Base-by-base conservation (phyloP, 2,329 filamentous ascomycete species). In the Botrytis aclada region DNA sequence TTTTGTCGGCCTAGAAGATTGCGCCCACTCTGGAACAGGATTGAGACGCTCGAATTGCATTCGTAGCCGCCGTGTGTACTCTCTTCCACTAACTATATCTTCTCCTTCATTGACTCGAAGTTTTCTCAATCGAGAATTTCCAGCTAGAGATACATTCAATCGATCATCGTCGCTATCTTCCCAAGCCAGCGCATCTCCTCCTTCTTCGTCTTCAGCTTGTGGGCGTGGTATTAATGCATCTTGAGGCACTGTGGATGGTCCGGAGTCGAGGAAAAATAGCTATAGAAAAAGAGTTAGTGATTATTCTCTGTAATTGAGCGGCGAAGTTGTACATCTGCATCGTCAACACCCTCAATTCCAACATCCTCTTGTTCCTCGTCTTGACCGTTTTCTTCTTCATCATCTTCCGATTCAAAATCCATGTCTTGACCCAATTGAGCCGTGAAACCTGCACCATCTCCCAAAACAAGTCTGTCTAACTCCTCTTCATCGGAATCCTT, bases 121-220 rank as follows among this genome's bases (percentile, higher is more conserved):
- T 82, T 98, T 98, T 77, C 95, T 89, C 80, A 98, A 82, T 76
- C 93, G 88, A 65, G 90, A 88, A 62, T 91, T 90, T 39, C 89
- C 88, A 5, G 93, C 92, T 56, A 99, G 86, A 22, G 95, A 98
- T 66, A 99, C 87, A 10, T 90, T 88, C 75, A 98, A 84, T 71
- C 93, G 88, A 80, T 98, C 96, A 80, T 99, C 96, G 79, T 99
- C 96, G 82, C 95, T 98, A 81, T 99, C 96, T 77, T 95, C 90
- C 96, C 96, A 99, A 1, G 90, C 93, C 4, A 91, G 86, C 32
- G 85, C 84, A 76, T 83, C 82, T 47, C 81, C 82, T 45, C 83
- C 83, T 34, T 82, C 80, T 34, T 84, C 82, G 2, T 83, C 82
- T 18, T 78, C 74, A 1, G 74, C 73, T 25, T 74, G 54, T n/a